phyloP scores from a whole-genome alignment of 495 filamentous ascomycete species.

The Parathielavia appendiculata region DNA sequence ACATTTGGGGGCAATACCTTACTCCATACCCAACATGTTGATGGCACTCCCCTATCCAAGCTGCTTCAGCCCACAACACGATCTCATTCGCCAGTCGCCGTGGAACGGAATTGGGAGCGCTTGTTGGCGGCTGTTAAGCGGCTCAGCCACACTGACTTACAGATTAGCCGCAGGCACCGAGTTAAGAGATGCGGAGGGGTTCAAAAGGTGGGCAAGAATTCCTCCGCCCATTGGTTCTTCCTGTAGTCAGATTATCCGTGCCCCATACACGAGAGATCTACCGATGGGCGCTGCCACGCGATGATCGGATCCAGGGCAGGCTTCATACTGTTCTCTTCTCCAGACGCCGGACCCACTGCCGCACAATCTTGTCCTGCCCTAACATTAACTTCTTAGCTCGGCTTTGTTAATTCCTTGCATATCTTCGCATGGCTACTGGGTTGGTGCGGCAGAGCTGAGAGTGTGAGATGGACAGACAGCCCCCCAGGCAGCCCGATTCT shows the following conservation, averaged over 20 bases:
- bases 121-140: constrained; percentile 8
- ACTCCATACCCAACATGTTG: no score
- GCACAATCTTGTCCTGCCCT: not conserved
- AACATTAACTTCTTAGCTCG: not conserved
- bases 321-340: no score
- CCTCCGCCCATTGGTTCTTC: not conserved
- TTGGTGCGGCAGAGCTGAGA: not conserved
- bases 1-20: no score
- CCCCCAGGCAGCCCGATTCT: constrained; percentile 5
- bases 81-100: not conserved
- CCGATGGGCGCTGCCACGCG: not conserved
- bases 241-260: no score
- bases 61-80: constrained; percentile 2
- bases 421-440: not conserved
- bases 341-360: constrained; percentile 1
- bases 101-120: not conserved
- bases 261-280: not conserved
- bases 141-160: constrained; percentile 7
- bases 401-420: not conserved
- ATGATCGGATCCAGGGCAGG: constrained; percentile 6
- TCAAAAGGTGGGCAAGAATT: constrained; percentile 5
- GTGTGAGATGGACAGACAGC: not conserved
- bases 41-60: no score
- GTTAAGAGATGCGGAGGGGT: not conserved
- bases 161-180: constrained; percentile 19